Evolutionary conservation across 2,329 filamentous ascomycete genomes (phyloP).

Genomic region (Penicillium sp.): DNA sequence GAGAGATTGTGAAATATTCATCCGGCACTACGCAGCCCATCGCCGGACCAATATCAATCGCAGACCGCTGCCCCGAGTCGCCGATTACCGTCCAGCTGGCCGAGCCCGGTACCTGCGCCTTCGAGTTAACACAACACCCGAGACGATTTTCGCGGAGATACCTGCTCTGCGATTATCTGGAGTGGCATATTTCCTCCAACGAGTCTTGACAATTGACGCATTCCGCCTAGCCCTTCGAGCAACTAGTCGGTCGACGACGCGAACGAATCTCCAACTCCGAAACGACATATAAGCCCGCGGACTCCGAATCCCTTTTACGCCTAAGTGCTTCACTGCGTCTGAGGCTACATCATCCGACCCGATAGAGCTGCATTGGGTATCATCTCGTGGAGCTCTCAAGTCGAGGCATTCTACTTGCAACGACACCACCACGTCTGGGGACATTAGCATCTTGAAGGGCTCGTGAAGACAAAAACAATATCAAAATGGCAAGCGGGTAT

Average conservation of each 20-base stretch:
- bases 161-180: not conserved
- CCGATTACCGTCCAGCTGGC: constrained; percentile 4
- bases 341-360: too few relatives aligned
- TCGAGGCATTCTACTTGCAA: not conserved
- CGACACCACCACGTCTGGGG: not conserved
- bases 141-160: not conserved
- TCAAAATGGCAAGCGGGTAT: constrained; percentile 48
- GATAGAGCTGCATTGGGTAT: too few relatives aligned
- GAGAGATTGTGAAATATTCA: not conserved
- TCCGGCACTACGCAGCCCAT: not conserved
- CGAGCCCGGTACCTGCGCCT: not conserved
- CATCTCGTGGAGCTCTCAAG: too few relatives aligned
- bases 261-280: too few relatives aligned
- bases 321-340: too few relatives aligned
- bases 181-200: not conserved
- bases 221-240: not conserved
- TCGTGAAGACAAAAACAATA: constrained; percentile 1
- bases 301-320: too few relatives aligned
- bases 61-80: not conserved
- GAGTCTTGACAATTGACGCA: not conserved
- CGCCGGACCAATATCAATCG: not conserved
- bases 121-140: not conserved
- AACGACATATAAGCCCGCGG: too few relatives aligned
- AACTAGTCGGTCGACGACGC: not conserved
- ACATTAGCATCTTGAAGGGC: not conserved